Evolutionary conservation across 768 basidiomycete species (phyloP).

Genomic region (Hypholoma sublateritium): DNA sequence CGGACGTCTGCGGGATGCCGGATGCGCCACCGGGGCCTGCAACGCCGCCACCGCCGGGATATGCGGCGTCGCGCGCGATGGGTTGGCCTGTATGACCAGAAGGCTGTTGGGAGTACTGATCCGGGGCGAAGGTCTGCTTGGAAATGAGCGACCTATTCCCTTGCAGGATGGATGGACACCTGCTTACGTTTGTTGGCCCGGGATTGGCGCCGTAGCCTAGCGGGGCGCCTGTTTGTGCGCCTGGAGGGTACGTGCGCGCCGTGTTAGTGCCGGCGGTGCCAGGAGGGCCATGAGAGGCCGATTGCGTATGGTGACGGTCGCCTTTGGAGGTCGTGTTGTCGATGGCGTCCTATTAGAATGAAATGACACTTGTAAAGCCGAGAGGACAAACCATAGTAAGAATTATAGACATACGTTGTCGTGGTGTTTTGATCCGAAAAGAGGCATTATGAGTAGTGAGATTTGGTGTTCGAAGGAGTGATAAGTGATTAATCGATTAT

Average conservation of each 20-base stretch:
- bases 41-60: neutral
- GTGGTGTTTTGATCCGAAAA: slow-evolving; percentile 27
- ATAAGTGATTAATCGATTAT: too few species aligned
- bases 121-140: too few species aligned
- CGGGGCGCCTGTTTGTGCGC: neutral
- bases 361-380: neutral
- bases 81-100: too few species aligned
- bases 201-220: neutral
- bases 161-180: neutral
- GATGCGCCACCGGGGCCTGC: slow-evolving; percentile 1
- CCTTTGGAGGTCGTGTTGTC: neutral
- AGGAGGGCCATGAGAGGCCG: neutral
- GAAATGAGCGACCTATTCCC: too few species aligned
- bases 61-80: too few species aligned
- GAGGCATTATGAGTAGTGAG: slow-evolving; percentile 28
- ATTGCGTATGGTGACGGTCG: neutral
- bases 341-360: neutral
- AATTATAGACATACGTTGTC: slow-evolving; percentile 6
- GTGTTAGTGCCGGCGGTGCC: neutral
- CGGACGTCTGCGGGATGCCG: slow-evolving; percentile 20
- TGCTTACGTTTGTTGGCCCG: neutral
- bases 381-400: neutral
- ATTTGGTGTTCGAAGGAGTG: too few species aligned
- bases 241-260: neutral
- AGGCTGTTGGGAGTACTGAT: too few species aligned